Conservation (phyloP, 163 green algal genomes). For the Scenedesmus sp. region DNA sequence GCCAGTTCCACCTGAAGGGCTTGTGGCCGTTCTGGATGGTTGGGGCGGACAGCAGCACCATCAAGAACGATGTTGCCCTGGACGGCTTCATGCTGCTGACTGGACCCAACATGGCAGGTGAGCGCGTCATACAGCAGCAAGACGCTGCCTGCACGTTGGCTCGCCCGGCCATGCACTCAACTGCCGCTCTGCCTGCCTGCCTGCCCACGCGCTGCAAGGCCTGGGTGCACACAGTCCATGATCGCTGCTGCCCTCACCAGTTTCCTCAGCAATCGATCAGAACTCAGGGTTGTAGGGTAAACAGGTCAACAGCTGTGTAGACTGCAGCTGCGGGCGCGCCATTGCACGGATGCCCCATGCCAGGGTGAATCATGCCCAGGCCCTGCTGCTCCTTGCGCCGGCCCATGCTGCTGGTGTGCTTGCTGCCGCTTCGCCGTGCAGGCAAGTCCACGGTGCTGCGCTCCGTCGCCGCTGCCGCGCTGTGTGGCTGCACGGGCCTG, state of each 20-base stretch:
- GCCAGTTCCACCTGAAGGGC: not conserved
- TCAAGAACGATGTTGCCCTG: slow-evolving; percentile 69
- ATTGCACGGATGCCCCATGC: too few species aligned
- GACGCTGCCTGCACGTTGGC: too few species aligned
- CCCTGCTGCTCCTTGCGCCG: too few species aligned
- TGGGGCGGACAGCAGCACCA: not conserved
- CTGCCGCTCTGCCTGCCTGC: too few species aligned
- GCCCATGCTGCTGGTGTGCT: not conserved
- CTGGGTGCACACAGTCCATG: too few species aligned
- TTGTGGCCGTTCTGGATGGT: slow-evolving; percentile 90
- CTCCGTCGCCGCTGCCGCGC: slow-evolving; percentile 72
- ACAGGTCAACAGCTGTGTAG: not conserved
- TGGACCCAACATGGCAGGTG: slow-evolving; percentile 94
- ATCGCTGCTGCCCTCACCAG: too few species aligned
- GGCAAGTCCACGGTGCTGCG: slow-evolving; percentile 96
- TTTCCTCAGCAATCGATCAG: too few species aligned
- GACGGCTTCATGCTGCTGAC: slow-evolving; percentile 85
- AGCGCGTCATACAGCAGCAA: not conserved
- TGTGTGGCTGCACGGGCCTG: slow-evolving; percentile 91
- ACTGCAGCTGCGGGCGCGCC: not conserved
- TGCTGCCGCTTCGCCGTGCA: slow-evolving; percentile 4
- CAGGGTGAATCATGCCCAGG: too few species aligned
- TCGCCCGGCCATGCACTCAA: too few species aligned
- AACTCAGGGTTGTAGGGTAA: too few species aligned
- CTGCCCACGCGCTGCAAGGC: too few species aligned